Conservation (phyloP, 1,284 basidiomycete genomes). For the Irpex rosettiformis region DNA sequence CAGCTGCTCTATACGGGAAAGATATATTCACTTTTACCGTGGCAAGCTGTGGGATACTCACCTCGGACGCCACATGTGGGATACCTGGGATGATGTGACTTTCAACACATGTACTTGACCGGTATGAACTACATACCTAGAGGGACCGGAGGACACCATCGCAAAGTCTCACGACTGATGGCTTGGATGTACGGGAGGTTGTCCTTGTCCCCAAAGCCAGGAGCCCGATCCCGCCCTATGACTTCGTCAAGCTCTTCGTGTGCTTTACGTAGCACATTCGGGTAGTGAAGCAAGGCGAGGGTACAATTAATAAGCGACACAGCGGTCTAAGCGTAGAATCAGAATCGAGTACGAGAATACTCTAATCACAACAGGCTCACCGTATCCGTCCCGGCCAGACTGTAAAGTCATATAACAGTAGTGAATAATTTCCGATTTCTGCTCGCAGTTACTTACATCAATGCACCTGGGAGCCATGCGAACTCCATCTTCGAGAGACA, state of each 20-base stretch:
- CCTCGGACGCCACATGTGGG: background rate
- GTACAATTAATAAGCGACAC: background rate
- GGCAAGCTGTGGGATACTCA: background rate
- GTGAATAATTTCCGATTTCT: background rate
- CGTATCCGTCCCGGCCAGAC: background rate
- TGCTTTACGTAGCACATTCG: constrained; percentile 1
- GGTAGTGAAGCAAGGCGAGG: constrained; percentile 2
- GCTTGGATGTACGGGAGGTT: constrained; percentile 7
- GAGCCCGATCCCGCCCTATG: background rate
- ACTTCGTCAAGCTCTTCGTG: constrained; percentile 4
- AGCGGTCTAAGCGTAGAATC: background rate
- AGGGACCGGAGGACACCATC: background rate
- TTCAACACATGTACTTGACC: too few relatives aligned
- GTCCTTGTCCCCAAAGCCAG: background rate
- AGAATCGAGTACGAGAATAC: too few relatives aligned
- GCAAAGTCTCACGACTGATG: background rate
- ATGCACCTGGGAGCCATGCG: background rate
- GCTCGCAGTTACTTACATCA: background rate
- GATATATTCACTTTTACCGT: too few relatives aligned
- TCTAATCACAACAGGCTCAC: background rate
- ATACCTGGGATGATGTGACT: background rate
- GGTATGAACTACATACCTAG: constrained; percentile 1
- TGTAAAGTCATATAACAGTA: background rate
- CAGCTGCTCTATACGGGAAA: background rate
- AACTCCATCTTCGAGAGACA: background rate